Conservation (phyloP, 1,139 yeast genomes). For the Hyphopichia buzzinii region DNA sequence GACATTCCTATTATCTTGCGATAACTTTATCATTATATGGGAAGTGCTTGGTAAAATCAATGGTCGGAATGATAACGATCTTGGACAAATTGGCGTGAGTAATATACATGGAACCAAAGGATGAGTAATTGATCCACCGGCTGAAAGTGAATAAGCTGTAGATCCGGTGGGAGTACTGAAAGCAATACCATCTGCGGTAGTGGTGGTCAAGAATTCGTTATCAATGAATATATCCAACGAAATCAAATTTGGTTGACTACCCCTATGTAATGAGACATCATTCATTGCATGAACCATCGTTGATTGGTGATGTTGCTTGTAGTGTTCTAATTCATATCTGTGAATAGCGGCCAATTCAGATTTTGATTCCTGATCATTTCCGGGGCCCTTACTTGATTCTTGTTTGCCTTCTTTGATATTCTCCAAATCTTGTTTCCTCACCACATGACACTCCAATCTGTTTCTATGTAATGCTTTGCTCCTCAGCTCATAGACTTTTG, state of each 20-base stretch:
- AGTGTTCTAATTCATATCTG: conserved; percentile 14
- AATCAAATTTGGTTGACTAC: conserved; percentile 82
- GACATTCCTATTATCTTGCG: conserved; percentile 45
- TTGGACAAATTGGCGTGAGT: conserved; percentile 86
- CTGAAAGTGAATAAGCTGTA: conserved; percentile 84
- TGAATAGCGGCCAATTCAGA: conserved; percentile 7
- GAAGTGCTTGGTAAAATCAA: conserved; percentile 73
- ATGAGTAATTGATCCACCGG: conserved; percentile 92
- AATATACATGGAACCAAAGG: conserved; percentile 82
- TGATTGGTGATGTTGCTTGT: conserved; percentile 14
- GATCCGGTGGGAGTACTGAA: conserved; percentile 93
- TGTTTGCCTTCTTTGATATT: conserved; percentile 1
- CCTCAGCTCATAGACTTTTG: conserved; percentile 61
- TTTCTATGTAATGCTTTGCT: conserved; percentile 73
- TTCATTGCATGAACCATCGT: conserved; percentile 76
- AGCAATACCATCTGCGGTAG: conserved; percentile 88
- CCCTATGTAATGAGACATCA: conserved; percentile 85
- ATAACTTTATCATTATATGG: conserved; percentile 64
- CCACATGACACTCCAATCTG: conserved; percentile 73
- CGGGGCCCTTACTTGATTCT: conserved; percentile 5
- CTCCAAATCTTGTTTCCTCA: conserved; percentile 27
- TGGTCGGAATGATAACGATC: conserved; percentile 86
- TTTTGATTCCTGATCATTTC: conserved; percentile 3
- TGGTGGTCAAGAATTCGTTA: conserved; percentile 78
- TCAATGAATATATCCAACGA: conserved; percentile 79